phyloP scores from a whole-genome alignment of 305 asterid species.

The Fraxinus ornus region DNA sequence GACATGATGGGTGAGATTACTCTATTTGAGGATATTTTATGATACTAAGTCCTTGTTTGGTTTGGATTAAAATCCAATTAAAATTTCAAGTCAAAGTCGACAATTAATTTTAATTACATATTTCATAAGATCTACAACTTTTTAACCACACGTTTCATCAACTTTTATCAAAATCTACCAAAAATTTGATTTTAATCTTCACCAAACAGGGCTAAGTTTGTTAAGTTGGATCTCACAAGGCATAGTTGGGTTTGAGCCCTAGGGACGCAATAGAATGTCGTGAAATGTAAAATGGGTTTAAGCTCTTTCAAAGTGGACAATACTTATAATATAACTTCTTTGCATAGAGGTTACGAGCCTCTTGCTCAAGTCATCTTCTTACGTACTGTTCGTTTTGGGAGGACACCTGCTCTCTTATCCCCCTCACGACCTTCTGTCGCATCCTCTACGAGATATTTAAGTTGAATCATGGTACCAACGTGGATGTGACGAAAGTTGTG shows the following conservation, averaged over 20 bases:
- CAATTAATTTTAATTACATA: not conserved
- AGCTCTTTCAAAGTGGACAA: not conserved
- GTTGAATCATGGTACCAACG: not conserved
- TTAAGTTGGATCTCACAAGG: not conserved
- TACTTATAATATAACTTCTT: not conserved
- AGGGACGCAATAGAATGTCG: not conserved
- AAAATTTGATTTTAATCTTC: not conserved
- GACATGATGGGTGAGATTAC: not conserved
- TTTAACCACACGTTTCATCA: not conserved
- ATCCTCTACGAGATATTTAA: too few relatives aligned
- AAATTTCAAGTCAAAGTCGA: not conserved
- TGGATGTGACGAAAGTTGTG: not conserved
- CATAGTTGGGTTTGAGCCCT: not conserved
- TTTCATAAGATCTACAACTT: not conserved
- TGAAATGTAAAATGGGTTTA: not conserved
- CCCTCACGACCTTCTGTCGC: not conserved
- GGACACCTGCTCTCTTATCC: not conserved
- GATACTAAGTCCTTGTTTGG: not conserved
- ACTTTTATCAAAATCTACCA: not conserved
- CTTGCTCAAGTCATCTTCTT: not conserved
- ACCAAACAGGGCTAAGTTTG: not conserved
- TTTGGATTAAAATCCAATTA: not conserved
- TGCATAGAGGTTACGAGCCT: not conserved
- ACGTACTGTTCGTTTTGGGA: not conserved
- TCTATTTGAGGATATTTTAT: not conserved